Evolutionary conservation across 2,329 filamentous ascomycete genomes (phyloP).

Genomic region (Alternaria triticimaculans): DNA sequence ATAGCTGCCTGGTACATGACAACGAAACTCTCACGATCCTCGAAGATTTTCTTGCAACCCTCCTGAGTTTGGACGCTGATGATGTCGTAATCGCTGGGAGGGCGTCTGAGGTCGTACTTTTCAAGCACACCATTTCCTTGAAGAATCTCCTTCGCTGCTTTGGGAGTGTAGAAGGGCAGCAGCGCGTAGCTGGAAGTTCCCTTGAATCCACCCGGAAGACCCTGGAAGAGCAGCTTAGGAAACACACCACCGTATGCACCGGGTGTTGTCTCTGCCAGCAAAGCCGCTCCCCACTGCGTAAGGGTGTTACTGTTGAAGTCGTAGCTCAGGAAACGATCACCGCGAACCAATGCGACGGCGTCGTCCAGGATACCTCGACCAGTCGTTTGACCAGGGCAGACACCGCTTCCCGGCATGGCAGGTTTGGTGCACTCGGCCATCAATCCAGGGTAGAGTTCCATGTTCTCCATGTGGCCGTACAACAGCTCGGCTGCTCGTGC

Average conservation of each 20-base stretch:
- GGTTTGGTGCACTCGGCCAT: conserved; percentile 79
- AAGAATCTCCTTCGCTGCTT: conserved; percentile 56
- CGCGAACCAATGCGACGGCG: conserved; percentile 75
- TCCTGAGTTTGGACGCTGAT: conserved; percentile 58
- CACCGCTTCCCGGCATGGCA: conserved; percentile 69
- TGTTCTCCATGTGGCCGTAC: conserved; percentile 78
- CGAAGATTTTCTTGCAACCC: conserved; percentile 58
- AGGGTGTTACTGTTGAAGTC: conserved; percentile 61
- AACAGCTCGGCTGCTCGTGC: conserved; percentile 62
- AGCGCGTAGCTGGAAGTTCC: conserved; percentile 57
- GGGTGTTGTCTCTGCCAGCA: conserved; percentile 47
- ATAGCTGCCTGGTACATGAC: conserved; percentile 63
- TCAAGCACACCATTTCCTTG: conserved; percentile 55
- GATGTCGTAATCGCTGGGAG: conserved; percentile 51
- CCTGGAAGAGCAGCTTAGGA: conserved; percentile 52
- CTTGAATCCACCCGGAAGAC: conserved; percentile 56
- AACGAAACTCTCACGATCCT: conserved; percentile 58
- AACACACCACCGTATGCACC: conserved; percentile 58
- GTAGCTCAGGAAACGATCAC: conserved; percentile 76
- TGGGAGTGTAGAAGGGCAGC: conserved; percentile 60
- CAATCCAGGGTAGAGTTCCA: conserved; percentile 81
- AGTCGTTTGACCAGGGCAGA: conserved; percentile 73
- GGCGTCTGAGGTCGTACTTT: conserved; percentile 56
- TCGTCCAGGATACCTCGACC: conserved; percentile 77
- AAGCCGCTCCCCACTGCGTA: conserved; percentile 58